Conservation (phyloP, 2,329 filamentous ascomycete species). For the Lasiodiplodia sp. region DNA sequence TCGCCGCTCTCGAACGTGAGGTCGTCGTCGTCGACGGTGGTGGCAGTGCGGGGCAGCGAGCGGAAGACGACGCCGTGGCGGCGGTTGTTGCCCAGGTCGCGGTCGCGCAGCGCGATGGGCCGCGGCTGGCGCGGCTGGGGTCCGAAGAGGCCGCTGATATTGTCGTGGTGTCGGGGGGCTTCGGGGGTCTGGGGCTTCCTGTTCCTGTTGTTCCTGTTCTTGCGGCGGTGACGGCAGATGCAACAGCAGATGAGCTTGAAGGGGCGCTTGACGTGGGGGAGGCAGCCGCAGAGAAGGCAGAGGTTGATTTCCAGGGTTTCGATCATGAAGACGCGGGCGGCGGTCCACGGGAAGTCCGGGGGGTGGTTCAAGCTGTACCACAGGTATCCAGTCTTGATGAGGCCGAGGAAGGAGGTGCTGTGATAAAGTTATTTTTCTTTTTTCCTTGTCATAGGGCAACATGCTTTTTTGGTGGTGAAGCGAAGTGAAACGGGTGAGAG, state of each 20-base stretch:
- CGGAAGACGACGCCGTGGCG: no score
- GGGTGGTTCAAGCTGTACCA: background rate
- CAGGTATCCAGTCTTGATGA: background rate
- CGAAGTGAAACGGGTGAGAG: conserved; percentile 38
- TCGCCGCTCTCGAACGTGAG: no score
- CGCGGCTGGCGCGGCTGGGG: background rate
- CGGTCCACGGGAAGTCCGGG: conserved; percentile 33
- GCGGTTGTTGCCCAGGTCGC: no score
- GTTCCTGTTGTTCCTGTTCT: no score
- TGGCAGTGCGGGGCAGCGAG: no score
- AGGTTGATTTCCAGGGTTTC: conserved; percentile 39
- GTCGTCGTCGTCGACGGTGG: no score
- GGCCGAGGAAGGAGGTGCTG: background rate
- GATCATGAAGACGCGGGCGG: conserved; percentile 37
- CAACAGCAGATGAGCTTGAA: conserved; percentile 50
- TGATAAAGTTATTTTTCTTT: background rate
- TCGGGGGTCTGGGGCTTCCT: no score
- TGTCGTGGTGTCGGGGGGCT: no score
- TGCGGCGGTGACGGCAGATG: conserved; percentile 45
- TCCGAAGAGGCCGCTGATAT: background rate
- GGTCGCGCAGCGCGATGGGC: no score
- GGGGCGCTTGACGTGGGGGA: conserved; percentile 42
- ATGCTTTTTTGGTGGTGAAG: conserved; percentile 35
- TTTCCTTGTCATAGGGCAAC: conserved; percentile 35
- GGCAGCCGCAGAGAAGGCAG: conserved; percentile 42